phyloP scores from a whole-genome alignment of 1,139 yeast species.

The Protomyces lactucae-debilis region DNA sequence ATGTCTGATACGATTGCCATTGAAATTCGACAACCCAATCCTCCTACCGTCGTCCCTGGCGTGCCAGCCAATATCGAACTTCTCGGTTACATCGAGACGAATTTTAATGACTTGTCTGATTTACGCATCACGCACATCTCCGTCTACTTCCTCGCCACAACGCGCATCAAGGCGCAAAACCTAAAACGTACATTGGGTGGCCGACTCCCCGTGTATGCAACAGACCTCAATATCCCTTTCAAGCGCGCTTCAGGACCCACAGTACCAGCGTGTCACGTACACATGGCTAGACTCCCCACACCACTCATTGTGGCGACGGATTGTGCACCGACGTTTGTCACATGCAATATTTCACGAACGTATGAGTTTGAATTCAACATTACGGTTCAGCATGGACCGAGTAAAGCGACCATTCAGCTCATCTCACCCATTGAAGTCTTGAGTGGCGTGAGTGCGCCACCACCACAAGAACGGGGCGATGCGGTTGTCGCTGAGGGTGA shows the following conservation, averaged over 20 bases:
- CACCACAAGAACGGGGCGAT: conserved; percentile 2
- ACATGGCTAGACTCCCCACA: not conserved
- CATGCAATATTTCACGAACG: conserved; percentile 54
- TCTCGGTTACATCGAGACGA: conserved; percentile 9
- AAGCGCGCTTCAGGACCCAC: not conserved
- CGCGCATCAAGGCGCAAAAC: conserved; percentile 7
- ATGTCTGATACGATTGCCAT: conserved; percentile 17
- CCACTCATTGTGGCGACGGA: conserved; percentile 16
- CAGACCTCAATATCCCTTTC: conserved; percentile 15
- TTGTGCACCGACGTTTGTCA: conserved; percentile 48
- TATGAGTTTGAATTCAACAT: conserved; percentile 47
- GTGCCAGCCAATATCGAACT: conserved; percentile 15
- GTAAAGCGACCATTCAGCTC: conserved; percentile 4
- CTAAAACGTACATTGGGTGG: conserved; percentile 10
- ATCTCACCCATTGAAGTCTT: conserved; percentile 9
- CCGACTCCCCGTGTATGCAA: conserved; percentile 1
- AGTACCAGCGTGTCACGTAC: not conserved
- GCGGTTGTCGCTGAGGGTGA: not conserved
- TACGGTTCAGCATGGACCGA: conserved; percentile 43
- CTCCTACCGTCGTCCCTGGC: conserved; percentile 14
- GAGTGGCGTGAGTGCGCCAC: conserved; percentile 19
- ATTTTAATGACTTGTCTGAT: not conserved
- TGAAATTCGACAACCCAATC: conserved; percentile 23
- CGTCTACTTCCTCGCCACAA: conserved; percentile 6
- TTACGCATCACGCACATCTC: conserved; percentile 9